These are phyloP conservation scores for Pythium aristosporum DNA, from an alignment of 352 stramenopile species.

Conservation along the genomic window DNA sequence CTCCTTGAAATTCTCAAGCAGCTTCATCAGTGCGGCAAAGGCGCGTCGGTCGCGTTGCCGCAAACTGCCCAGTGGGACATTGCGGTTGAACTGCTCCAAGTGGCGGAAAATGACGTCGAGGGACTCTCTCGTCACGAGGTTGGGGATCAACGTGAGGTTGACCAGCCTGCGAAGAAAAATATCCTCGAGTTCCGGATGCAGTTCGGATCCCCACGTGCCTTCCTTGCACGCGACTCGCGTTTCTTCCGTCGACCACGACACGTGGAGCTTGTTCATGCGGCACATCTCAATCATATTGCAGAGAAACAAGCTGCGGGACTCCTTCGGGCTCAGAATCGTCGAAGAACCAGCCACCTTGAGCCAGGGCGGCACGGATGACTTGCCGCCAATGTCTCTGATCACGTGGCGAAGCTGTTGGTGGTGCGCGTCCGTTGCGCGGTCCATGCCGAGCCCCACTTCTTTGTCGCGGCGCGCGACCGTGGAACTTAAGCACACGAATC, in stretches of 20 bases:
- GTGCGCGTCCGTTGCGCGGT: slow-evolving; percentile 45
- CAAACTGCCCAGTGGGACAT: slow-evolving; percentile 71
- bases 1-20: slow-evolving; percentile 83
- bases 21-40: slow-evolving; percentile 80
- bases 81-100: slow-evolving; percentile 86
- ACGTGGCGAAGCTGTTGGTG: slow-evolving; percentile 71
- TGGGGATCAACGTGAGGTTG: slow-evolving; percentile 76
- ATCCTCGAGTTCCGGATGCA: slow-evolving; percentile 82
- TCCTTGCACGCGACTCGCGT: slow-evolving; percentile 85
- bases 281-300: slow-evolving; percentile 89
- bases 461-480: slow-evolving; percentile 67
- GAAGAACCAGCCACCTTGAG: slow-evolving; percentile 71
- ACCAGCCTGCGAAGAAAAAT: slow-evolving; percentile 82
- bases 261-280: slow-evolving; percentile 85
- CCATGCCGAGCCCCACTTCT: slow-evolving; percentile 74
- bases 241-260: slow-evolving; percentile 86
- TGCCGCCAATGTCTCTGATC: slow-evolving; percentile 68
- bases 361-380: slow-evolving; percentile 59
- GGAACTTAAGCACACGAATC: slow-evolving; percentile 68
- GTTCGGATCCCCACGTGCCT: slow-evolving; percentile 78
- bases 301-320: slow-evolving; percentile 75
- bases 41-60: slow-evolving; percentile 71
- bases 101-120: slow-evolving; percentile 75
- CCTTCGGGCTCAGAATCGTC: slow-evolving; percentile 74
- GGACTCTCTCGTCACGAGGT: slow-evolving; percentile 75